phyloP scores from a whole-genome alignment of 2,329 filamentous ascomycete species.

The Bipolaris gigantea region DNA sequence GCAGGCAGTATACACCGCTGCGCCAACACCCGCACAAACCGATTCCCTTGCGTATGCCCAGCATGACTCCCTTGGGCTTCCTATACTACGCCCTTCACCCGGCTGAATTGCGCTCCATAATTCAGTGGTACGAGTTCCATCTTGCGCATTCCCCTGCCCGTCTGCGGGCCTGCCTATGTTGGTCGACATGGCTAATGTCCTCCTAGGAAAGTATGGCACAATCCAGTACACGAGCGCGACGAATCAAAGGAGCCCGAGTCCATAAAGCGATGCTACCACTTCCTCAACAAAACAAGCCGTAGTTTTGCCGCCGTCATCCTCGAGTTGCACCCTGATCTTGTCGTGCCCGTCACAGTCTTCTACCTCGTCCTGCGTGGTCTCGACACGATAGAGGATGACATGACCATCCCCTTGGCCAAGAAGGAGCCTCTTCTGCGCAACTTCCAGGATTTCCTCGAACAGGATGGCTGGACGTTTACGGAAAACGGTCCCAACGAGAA shows the following conservation, averaged over 20 bases:
- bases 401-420: constrained; percentile 77
- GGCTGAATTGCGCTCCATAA: constrained; percentile 74
- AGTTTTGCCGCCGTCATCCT: constrained; percentile 93
- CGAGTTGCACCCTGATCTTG: constrained; percentile 90
- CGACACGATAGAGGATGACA: constrained; percentile 99
- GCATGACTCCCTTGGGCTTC: constrained; percentile 52
- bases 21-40: constrained; percentile 8
- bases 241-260: constrained; percentile 72
- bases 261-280: constrained; percentile 81
- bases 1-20: constrained; percentile 4
- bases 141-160: not conserved
- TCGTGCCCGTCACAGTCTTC: constrained; percentile 87
- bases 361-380: constrained; percentile 90
- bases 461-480: constrained; percentile 87
- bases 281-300: constrained; percentile 83
- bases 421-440: constrained; percentile 86
- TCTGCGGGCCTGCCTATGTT: not conserved
- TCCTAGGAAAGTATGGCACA: constrained; percentile 93
- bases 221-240: constrained; percentile 84
- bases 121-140: constrained; percentile 74
- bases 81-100: constrained; percentile 77
- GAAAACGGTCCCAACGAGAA: constrained; percentile 90
- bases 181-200: constrained; percentile 11
- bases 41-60: constrained; percentile 23
- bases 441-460: constrained; percentile 76